Evolutionary conservation across 768 basidiomycete genomes (phyloP).

Genomic region (Floccularia luteovirens): DNA sequence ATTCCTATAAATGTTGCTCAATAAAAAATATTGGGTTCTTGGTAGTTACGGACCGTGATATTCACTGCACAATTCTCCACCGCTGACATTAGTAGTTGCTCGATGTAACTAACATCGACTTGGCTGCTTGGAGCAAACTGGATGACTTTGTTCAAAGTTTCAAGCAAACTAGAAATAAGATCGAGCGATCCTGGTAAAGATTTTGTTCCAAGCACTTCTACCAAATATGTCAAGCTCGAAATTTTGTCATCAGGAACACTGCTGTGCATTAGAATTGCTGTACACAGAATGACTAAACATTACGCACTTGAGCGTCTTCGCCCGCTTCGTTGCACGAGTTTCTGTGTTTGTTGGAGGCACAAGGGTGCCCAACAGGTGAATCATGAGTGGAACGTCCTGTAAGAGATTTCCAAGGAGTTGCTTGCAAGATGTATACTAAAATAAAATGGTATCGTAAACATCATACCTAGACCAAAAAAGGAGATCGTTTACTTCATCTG

Average conservation of each 20-base stretch:
- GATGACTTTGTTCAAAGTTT: constrained; percentile 60
- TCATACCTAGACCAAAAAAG: not conserved
- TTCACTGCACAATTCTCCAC: constrained; percentile 58
- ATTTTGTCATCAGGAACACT: constrained; percentile 30
- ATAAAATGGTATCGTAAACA: constrained; percentile 1
- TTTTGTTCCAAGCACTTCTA: constrained; percentile 64
- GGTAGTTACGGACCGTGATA: constrained; percentile 35
- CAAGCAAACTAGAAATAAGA: constrained; percentile 64
- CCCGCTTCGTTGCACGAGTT: constrained; percentile 55
- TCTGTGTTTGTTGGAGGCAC: constrained; percentile 35
- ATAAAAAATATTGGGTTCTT: not conserved
- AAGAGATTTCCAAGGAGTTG: constrained; percentile 40
- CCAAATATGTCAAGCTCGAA: constrained; percentile 46
- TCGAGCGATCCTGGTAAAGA: constrained; percentile 63
- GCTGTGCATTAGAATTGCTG: constrained; percentile 1
- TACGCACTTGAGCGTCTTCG: constrained; percentile 50
- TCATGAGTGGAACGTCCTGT: constrained; percentile 42
- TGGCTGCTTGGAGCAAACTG: constrained; percentile 44
- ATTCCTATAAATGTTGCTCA: constrained; percentile 30
- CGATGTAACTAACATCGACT: constrained; percentile 69
- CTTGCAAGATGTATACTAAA: constrained; percentile 39
- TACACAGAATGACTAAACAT: not conserved
- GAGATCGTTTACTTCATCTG: constrained; percentile 37
- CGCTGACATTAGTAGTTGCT: constrained; percentile 81
- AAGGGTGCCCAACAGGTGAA: constrained; percentile 41